These are phyloP conservation scores for Phaeophleospora eucalypticola DNA, from an alignment of 2,329 filamentous ascomycete species.

Conservation along the genomic window DNA sequence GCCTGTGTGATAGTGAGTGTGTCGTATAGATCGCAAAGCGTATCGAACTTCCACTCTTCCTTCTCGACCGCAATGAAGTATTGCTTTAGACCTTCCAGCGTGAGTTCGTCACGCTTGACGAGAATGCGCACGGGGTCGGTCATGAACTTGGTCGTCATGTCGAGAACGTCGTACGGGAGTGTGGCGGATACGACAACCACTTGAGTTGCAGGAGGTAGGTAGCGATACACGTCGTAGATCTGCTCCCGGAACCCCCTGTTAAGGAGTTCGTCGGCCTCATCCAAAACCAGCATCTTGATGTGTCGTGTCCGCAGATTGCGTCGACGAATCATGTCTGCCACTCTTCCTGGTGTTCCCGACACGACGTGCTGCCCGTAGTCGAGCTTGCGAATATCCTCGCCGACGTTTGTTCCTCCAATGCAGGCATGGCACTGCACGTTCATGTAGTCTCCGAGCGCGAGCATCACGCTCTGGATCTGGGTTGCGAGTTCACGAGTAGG, in stretches of 20 bases:
- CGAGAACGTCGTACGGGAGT: slow-evolving; percentile 92
- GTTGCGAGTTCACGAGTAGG: slow-evolving; percentile 95
- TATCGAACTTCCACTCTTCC: slow-evolving; percentile 99
- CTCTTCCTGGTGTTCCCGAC: slow-evolving; percentile 92
- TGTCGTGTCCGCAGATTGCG: slow-evolving; percentile 68
- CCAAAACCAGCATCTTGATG: slow-evolving; percentile 75
- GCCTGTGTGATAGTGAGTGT: slow-evolving; percentile 97
- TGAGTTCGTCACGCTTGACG: slow-evolving; percentile 98
- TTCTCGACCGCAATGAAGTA: slow-evolving; percentile 99
- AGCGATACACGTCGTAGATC: slow-evolving; percentile 98
- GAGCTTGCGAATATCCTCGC: slow-evolving; percentile 95
- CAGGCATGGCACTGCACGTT: slow-evolving; percentile 98
- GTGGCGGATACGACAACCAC: slow-evolving; percentile 98
- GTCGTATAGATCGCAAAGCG: slow-evolving; percentile 96
- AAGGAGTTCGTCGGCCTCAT: slow-evolving; percentile 73
- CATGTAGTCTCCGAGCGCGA: slow-evolving; percentile 99
- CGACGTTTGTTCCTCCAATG: slow-evolving; percentile 95
- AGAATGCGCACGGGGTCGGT: slow-evolving; percentile 93
- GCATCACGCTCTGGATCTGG: slow-evolving; percentile 96
- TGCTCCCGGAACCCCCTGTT: slow-evolving; percentile 97
- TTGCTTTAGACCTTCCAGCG: slow-evolving; percentile 93
- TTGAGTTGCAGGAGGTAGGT: slow-evolving; percentile 92
- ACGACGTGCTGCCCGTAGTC: slow-evolving; percentile 98
- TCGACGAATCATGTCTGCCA: slow-evolving; percentile 77
- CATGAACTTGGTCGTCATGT: slow-evolving; percentile 99